Conservation (phyloP, 345 rosid species). For the Salix koriyanagi region DNA sequence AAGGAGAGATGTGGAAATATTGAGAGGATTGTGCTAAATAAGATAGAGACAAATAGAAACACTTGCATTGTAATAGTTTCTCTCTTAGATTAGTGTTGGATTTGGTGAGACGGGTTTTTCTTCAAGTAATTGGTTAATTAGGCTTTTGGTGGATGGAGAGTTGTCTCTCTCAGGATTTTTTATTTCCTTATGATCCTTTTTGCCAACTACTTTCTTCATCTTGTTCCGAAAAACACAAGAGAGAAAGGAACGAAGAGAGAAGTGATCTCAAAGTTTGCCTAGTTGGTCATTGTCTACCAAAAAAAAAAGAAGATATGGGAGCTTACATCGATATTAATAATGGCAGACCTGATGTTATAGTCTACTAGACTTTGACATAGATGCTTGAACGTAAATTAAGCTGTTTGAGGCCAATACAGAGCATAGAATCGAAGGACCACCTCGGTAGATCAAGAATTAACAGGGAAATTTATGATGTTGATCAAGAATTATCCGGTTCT, state of each 20-base stretch:
- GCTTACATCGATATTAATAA: background rate
- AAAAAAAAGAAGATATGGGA: background rate
- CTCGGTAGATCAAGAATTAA: background rate
- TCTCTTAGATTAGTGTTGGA: conserved; percentile 32
- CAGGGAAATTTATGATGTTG: too few relatives aligned
- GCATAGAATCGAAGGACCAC: background rate
- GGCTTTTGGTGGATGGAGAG: conserved; percentile 50
- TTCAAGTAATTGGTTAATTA: conserved; percentile 33
- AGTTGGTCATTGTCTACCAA: conserved; percentile 31
- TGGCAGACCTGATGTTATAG: background rate
- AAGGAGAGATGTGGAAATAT: conserved; percentile 24
- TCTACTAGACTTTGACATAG: background rate
- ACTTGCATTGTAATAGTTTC: background rate
- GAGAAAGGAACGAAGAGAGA: conserved; percentile 8
- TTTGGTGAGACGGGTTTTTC: conserved; percentile 69
- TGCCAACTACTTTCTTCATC: conserved; percentile 29
- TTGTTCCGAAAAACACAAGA: background rate
- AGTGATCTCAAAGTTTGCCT: conserved; percentile 33
- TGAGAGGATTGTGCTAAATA: conserved; percentile 14
- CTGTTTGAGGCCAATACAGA: background rate
- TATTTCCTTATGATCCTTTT: background rate
- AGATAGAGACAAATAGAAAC: background rate
- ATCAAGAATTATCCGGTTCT: too few relatives aligned
- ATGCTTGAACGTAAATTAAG: background rate
- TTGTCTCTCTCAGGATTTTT: conserved; percentile 35